Evolutionary conservation across 1,284 basidiomycete genomes (phyloP), one percentile per base, ranked within the genome.

Genomic region (Pseudozyma sp.): DNA sequence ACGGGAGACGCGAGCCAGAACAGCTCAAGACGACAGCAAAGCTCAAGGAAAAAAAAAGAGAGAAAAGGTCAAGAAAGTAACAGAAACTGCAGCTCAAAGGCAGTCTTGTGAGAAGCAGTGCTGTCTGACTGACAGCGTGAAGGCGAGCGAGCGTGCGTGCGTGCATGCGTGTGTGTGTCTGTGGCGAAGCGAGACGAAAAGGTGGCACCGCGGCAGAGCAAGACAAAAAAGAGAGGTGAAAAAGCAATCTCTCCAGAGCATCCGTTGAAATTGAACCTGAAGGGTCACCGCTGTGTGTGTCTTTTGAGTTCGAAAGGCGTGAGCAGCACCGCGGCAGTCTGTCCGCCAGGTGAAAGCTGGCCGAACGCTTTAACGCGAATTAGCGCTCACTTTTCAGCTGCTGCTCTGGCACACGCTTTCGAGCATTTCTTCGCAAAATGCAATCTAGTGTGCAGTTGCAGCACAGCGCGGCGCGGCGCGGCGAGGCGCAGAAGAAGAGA

Each of bases 61-160:
- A 36, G 16, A 34, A 35, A 13, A 38, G 25, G 19, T 11, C 35
- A 25, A 51, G 12, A 51, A 18, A 51, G 16, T 34, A 51, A 35
- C 16, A 51, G 7, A n/a, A n/a, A 36, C 16, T 52, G 50, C 14
- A 52, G 16, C 40, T 19, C 11, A 40, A 21, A 39, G n/a, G 19
- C n/a, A 39, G 12, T 40, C 36, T 36, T 31, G 25, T 31, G 25
- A 31, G 25, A 31, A 31, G 25, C 25, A 31, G 25, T 31, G 25
- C 25, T 31, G 25, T 31, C 25, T 31, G 25, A 31, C 25, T 31
- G 25, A 31, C 25, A 31, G 25, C 6, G 25, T 31, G 39, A 50
- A 31, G 31, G 55, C 55, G 47, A n/a, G 43, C 19, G 39, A 39
- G 54, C 45, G 45, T 56, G 44, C 40, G 44, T 25, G 44, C 25